phyloP scores from a whole-genome alignment of 768 basidiomycete species.

The Lactarius trivialis region DNA sequence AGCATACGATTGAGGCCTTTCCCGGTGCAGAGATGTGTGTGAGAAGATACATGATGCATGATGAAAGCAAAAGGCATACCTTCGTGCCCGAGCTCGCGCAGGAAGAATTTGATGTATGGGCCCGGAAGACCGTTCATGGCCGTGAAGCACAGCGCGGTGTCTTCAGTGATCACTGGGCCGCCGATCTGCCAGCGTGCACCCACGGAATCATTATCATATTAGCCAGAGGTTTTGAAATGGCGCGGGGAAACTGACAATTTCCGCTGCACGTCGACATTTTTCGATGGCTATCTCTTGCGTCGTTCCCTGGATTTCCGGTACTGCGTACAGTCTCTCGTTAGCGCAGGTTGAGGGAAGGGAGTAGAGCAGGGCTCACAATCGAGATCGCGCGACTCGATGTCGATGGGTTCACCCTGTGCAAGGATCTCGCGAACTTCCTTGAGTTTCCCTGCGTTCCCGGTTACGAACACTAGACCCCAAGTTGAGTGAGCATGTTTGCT shows the following conservation, averaged over 20 bases:
- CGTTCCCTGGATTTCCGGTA: constrained; percentile 91
- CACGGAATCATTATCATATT: background rate
- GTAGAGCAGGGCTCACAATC: constrained; percentile 54
- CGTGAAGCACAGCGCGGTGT: constrained; percentile 88
- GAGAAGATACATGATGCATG: background rate
- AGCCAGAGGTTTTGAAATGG: background rate
- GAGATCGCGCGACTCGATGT: constrained; percentile 69
- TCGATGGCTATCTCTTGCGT: constrained; percentile 84
- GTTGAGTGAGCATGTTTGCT: background rate
- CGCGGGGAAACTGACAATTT: constrained; percentile 42
- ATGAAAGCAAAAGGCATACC: constrained; percentile 37
- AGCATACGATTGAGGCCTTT: constrained; percentile 78
- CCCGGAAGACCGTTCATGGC: constrained; percentile 90
- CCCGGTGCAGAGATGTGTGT: too few relatives aligned
- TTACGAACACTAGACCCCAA: constrained; percentile 69
- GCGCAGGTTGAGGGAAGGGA: background rate
- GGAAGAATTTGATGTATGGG: constrained; percentile 94
- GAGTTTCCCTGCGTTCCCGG: constrained; percentile 90
- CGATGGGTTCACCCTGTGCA: constrained; percentile 57
- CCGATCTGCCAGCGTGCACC: constrained; percentile 32
- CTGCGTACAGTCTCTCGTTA: constrained; percentile 34
- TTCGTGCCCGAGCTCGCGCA: constrained; percentile 75
- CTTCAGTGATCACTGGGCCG: constrained; percentile 72
- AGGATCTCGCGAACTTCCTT: constrained; percentile 84
- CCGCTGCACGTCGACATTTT: constrained; percentile 82